Conservation (phyloP, 441 rosid genomes). For the Pelargonium fulgidum region DNA sequence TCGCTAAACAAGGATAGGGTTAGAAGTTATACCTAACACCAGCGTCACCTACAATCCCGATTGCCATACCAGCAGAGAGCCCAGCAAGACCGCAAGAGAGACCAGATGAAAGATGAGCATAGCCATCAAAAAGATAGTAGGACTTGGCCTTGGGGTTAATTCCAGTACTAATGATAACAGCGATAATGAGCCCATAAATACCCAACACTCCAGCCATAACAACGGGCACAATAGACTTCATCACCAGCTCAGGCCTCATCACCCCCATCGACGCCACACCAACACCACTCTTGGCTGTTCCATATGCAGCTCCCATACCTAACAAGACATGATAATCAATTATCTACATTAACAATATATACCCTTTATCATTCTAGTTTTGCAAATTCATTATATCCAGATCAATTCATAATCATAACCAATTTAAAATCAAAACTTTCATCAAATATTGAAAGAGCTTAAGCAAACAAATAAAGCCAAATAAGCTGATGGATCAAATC, state of each 20-base stretch:
- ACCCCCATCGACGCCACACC: slow-evolving; percentile 68
- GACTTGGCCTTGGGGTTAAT: slow-evolving; percentile 21
- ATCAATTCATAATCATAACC: background rate
- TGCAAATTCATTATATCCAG: no score
- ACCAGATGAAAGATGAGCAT: slow-evolving; percentile 62
- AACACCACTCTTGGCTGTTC: slow-evolving; percentile 23
- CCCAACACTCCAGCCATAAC: slow-evolving; percentile 69
- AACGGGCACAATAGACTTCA: slow-evolving; percentile 64
- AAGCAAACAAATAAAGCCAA: no score
- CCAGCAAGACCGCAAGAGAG: slow-evolving; percentile 67
- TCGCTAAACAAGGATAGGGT: no score
- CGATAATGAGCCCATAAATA: slow-evolving; percentile 56
- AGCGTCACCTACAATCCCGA: no score
- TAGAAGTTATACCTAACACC: slow-evolving; percentile 35
- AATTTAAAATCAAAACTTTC: background rate
- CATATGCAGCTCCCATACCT: slow-evolving; percentile 71
- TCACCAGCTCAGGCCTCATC: slow-evolving; percentile 61
- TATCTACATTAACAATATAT: slow-evolving; percentile 3
- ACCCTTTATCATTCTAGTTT: slow-evolving; percentile 1
- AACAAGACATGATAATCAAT: background rate
- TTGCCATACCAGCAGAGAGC: slow-evolving; percentile 61
- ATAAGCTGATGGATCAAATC: no score
- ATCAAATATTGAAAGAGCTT: no score
- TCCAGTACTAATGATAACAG: slow-evolving; percentile 58
- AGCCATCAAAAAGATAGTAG: slow-evolving; percentile 20